Evolutionary conservation across 768 basidiomycete species (phyloP).

Genomic region (Hygrocybe punicea): DNA sequence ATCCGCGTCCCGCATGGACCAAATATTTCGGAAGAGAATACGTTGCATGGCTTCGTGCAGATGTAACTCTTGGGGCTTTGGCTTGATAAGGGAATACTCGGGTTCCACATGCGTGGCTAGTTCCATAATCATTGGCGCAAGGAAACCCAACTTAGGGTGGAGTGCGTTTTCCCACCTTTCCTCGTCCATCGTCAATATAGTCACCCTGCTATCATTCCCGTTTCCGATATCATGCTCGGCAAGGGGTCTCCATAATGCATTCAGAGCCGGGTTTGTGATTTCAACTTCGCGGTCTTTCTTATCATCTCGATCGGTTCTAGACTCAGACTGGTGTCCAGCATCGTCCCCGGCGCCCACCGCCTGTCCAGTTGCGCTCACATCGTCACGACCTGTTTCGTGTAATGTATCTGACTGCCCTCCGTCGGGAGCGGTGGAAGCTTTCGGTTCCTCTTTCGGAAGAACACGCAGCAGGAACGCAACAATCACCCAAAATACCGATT

Average conservation of each 20-base stretch:
- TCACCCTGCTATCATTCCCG: background rate
- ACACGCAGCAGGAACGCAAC: conserved; percentile 2
- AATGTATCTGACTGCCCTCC: background rate
- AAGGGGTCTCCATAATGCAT: conserved; percentile 2
- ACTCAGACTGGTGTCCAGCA: background rate
- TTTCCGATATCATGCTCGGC: conserved; percentile 7
- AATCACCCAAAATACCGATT: conserved; percentile 11
- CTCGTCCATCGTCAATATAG: background rate
- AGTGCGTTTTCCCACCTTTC: conserved; percentile 1
- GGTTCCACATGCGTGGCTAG: conserved; percentile 4
- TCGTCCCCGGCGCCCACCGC: background rate
- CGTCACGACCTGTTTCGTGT: background rate
- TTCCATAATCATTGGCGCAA: conserved; percentile 1
- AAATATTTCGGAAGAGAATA: conserved; percentile 4
- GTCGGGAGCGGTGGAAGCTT: background rate
- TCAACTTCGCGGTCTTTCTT: background rate
- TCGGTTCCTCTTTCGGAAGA: background rate
- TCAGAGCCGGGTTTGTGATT: background rate
- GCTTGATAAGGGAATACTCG: conserved; percentile 6
- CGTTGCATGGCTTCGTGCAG: conserved; percentile 9
- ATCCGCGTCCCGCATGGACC: background rate
- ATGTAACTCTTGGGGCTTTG: background rate
- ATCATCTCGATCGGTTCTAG: background rate
- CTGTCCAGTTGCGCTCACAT: background rate
- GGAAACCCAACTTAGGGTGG: background rate